These are phyloP conservation scores for Hylodesmum podocarpum DNA, from an alignment of 306 rosid species.

Conservation along the genomic window DNA sequence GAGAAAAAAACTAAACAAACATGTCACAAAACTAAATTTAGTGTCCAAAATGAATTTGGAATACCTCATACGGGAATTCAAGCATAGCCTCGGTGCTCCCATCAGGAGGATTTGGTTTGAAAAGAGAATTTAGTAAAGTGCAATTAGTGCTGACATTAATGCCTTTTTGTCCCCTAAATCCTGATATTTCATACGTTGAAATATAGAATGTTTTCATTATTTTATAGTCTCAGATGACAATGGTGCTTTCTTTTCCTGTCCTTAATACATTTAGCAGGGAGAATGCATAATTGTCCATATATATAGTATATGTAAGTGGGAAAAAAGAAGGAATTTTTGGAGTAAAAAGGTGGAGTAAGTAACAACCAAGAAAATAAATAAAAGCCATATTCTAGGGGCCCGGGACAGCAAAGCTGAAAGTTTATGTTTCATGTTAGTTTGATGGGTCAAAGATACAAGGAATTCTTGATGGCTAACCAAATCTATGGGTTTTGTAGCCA, in stretches of 20 bases:
- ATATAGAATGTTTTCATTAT: neutral
- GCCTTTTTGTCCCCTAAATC: neutral
- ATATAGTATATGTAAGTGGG: no score
- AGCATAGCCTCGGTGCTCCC: no score
- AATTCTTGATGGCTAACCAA: slow-evolving; percentile 25
- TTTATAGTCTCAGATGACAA: neutral
- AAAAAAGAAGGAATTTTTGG: neutral
- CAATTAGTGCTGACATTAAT: neutral
- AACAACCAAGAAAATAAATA: neutral
- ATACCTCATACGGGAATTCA: no score
- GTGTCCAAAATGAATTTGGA: no score
- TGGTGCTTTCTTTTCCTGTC: neutral
- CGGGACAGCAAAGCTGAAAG: slow-evolving; percentile 24
- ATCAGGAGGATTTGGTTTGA: neutral
- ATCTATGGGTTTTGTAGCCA: slow-evolving; percentile 27
- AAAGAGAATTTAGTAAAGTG: neutral
- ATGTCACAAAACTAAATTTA: no score
- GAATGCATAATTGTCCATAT: neutral
- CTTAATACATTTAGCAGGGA: neutral
- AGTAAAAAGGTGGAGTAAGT: neutral
- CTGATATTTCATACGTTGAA: neutral
- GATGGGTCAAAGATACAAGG: slow-evolving; percentile 7
- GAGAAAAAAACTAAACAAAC: no score
- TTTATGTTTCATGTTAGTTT: neutral
- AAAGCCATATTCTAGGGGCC: neutral